Evolutionary conservation across 345 rosid genomes (phyloP), one percentile per base, ranked within the genome.

Genomic region (Salix dunnii): DNA sequence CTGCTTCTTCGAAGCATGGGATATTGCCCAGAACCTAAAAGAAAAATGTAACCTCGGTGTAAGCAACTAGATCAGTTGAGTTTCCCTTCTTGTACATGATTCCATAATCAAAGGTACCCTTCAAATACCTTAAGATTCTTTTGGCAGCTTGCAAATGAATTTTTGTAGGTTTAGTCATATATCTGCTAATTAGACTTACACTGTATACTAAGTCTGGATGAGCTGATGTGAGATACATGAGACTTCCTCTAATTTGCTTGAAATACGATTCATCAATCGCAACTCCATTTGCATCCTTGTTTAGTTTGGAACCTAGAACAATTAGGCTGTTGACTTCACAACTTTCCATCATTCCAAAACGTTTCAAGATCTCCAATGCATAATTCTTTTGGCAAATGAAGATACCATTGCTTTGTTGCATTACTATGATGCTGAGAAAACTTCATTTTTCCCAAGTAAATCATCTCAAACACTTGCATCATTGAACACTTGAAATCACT

Each of bases 51-150:
- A 0, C 33, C 33, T n/a, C n/a, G n/a, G n/a, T n/a, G n/a, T n/a
- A n/a, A n/a, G n/a, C n/a, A n/a, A n/a, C n/a, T n/a, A n/a, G n/a
- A n/a, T n/a, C n/a, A n/a, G n/a, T n/a, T 31, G 33, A 31, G 4
- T 4, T 31, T 0, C 33, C 4, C 23, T 1, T 62, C 31, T 11
- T n/a, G 9, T 62, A 9, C 0, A 3, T 7, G 0, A 1, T 2
- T 3, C 7, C 67, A 27, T 7, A 9, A 14, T 1, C 21, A 2
- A 1, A 8, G 0, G 2, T n/a, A 62, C 67, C 7, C 6, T 62
- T n/a, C 0, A n/a, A 1, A 62, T 62, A 7, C 0, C n/a, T n/a
- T n/a, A n/a, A n/a, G n/a, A n/a, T n/a, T n/a, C n/a, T n/a, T n/a
- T n/a, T n/a, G n/a, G n/a, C n/a, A n/a, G n/a, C n/a, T n/a, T n/a